Base-by-base conservation (phyloP, 2,329 filamentous ascomycete species). In the Diplodia sapinea region DNA sequence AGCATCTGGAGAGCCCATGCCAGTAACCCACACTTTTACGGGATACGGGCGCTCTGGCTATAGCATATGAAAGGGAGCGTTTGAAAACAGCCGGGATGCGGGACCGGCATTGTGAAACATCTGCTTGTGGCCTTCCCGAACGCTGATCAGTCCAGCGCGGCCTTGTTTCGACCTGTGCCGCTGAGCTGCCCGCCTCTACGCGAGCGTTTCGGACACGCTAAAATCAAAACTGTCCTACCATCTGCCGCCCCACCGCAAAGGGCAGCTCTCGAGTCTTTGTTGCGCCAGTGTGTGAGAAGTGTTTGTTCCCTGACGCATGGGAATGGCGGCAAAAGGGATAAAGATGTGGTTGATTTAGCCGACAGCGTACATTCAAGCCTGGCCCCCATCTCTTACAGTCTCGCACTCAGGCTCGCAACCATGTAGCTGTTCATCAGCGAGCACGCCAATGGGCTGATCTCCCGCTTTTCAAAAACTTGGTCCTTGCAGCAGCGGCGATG, bases 91-190 rank as follows among this genome's bases (percentile, higher is more conserved):
- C 38, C 38, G 56, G 43, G 26, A 38, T n/a, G 38, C 56, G 23
- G 26, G 36, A 61, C 26, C n/a, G 43, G 56, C 56, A 61, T 61
- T 61, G 56, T 61, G 56, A 49, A 62, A 62, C 57, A 23, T n/a
- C 57, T 36, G 20, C 7, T 50, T 36, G 57, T 9, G 40, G 57
- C 23, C n/a, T 20, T 62, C 38, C 13, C 57, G n/a, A 36, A 26
- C 1, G 43, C n/a, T 36, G 43, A 62, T 62, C 57, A 47, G 17
- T 3, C 3, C 9, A 3, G 36, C 9, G 36, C 36, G 36, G 11
- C 36, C 43, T 20, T 29, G 13, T 15, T 33, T 15, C 15, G 40
- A 62, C 26, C 57, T 20, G 33, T 47, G 17, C 26, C 26, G 0
- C 26, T 26, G 26, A 26, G 26, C 26, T 26, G 26, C 55, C 57